Evolutionary conservation across 352 stramenopile species (phyloP).

Genomic region (Pseudoperonospora humuli): DNA sequence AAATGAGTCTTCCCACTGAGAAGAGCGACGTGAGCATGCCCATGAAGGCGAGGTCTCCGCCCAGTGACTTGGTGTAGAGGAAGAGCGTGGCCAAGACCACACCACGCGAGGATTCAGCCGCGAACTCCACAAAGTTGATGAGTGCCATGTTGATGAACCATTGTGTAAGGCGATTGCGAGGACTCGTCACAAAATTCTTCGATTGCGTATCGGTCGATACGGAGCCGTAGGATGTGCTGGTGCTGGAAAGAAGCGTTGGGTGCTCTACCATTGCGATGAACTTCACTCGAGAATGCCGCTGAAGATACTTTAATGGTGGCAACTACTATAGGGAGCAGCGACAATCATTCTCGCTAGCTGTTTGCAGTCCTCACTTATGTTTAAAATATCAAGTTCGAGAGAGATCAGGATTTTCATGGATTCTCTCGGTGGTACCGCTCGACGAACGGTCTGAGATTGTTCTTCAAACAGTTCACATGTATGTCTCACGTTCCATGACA

Average conservation of each 20-base stretch:
- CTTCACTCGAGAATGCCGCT: constrained; percentile 3
- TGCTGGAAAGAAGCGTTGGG: constrained; percentile 10
- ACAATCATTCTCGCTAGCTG: too few relatives aligned
- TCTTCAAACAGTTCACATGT: too few relatives aligned
- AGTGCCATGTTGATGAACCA: constrained; percentile 79
- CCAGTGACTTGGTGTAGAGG: constrained; percentile 78
- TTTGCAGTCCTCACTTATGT: too few relatives aligned
- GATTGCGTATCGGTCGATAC: constrained; percentile 12
- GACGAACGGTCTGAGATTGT: too few relatives aligned
- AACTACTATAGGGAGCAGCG: not conserved
- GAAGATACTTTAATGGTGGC: constrained; percentile 10
- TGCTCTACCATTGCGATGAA: constrained; percentile 16
- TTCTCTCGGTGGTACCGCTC: too few relatives aligned
- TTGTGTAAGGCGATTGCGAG: constrained; percentile 31
- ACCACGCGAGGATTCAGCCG: constrained; percentile 66
- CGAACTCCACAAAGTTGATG: constrained; percentile 82
- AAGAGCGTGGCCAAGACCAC: constrained; percentile 77
- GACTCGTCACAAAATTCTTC: constrained; percentile 35
- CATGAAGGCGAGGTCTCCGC: constrained; percentile 71
- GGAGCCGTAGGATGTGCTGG: constrained; percentile 25
- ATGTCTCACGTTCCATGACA: too few relatives aligned
- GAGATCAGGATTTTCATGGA: too few relatives aligned
- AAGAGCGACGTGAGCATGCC: constrained; percentile 75
- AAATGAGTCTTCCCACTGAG: constrained; percentile 72
- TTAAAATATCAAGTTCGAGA: not conserved